Evolutionary conservation across 176 grass and related monocot species (phyloP), one percentile per base, ranked within the genome.

Genomic region (Tillandsia fasciculata): DNA sequence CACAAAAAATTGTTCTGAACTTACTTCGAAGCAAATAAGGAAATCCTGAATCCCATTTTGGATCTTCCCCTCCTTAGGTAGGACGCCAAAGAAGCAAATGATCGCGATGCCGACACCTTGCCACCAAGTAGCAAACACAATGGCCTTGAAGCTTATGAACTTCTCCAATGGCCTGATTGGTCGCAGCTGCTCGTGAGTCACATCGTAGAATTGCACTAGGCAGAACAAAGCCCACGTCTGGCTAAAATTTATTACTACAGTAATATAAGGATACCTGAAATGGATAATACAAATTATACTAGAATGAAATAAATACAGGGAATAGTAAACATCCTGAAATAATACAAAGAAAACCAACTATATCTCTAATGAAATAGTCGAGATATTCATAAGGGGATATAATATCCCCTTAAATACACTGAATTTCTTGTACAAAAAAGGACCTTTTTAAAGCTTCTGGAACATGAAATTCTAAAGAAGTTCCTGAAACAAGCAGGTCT

Each of bases 101-200:
- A 97, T 85, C 53, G 93, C 84, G 69, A 90, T 92, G 33, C 70
- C 79, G 1, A 97, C 10, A 69, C 89, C 89, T 65, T 97, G 89
- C 89, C 93, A 97, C 89, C 89, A 97, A 74, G 93, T 97, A 27
- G 93, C 93, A 71, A 97, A 97, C 23, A 97, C 93, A 69, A 96
- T 92, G 66, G 89, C 93, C 77, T 97, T 97, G 59, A 97, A 97
- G 77, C 93, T 92, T 92, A 92, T 87, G 81, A 97, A 92, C 80
- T 97, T 97, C 48, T 82, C 83, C 52, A 97, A 63, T 64, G 93
- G 89, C 53, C 84, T 89, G 76, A 90, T 97, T 69, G 73, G 63
- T 52, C 83, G 84, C 42, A 97, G 51, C 28, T 76, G 83, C 72
- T 90, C 83, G 74, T 81, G 86, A 61, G 86, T 89, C 8, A 88